Base-by-base conservation (phyloP, 2,329 filamentous ascomycete genomes). In the Fusarium armeniacum region DNA sequence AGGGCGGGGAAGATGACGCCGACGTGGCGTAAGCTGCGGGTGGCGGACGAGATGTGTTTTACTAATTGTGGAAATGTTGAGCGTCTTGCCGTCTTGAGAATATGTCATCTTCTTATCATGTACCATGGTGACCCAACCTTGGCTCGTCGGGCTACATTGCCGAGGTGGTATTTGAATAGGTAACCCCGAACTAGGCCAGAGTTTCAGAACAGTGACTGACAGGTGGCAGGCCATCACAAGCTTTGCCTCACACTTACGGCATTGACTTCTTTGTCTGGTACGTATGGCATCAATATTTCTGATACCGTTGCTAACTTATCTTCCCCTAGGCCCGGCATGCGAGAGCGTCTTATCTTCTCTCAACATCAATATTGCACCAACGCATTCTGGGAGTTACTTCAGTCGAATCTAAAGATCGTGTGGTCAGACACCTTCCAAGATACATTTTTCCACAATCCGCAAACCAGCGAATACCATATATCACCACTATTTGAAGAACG, bases 221-320 rank as follows among this genome's bases (percentile, higher is more conserved):
- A 7, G 3, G 5, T 0, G 2, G 2, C 13, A 78, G 76, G 22
- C 76, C 76, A 2, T 77, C 76, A 10, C 75, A 78, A 53, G 49
- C 60, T 1, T 35, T 78, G 1, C 67, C 76, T 2, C 76, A 78
- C 11, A 73, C 76, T 0, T 75, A 75, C 26, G 76, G 73, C 2
- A 77, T 78, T 11, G 76, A 78, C 60, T 78, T 75, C 38, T 76
- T 78, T 6, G 75, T 76, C 26, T 78, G 76, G 76, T 76, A 70
- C 18, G 70, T 49, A 2, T 13, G n/a, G 3, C 3, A 30, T 15
- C 6, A 6, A 4, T 3, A 7, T 9, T 0, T 3, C 1, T 4
- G 15, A 22, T 16, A 4, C 6, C 3, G 15, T 3, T 16, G 4
- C 9, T 11, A 2, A 6, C 53, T 59, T 4, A 68, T 26, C 10